Evolutionary conservation across 2,329 filamentous ascomycete genomes (phyloP).

Genomic region (Coniochaeta hoffmannii): DNA sequence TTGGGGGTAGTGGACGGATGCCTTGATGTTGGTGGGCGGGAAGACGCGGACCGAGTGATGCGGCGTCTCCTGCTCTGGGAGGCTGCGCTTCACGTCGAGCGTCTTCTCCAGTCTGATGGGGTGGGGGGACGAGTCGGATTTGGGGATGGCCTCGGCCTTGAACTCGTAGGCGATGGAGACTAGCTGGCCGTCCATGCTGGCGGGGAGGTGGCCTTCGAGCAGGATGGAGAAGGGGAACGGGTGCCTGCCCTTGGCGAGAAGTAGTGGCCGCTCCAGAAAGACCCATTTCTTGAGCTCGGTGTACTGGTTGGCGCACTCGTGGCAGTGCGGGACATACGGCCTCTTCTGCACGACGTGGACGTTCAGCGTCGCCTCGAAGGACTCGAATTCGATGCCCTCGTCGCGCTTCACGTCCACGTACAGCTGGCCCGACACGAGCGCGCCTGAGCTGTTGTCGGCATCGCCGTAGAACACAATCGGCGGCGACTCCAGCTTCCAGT

Average conservation of each 20-base stretch:
- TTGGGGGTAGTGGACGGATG: slow-evolving; percentile 72
- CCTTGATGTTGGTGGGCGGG: slow-evolving; percentile 89
- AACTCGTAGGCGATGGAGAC: slow-evolving; percentile 74
- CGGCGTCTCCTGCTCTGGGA: slow-evolving; percentile 65
- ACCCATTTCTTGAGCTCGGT: slow-evolving; percentile 74
- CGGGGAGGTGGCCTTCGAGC: slow-evolving; percentile 78
- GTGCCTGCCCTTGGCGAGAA: slow-evolving; percentile 53
- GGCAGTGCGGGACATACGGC: slow-evolving; percentile 72
- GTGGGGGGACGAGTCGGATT: slow-evolving; percentile 31
- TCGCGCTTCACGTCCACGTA: slow-evolving; percentile 61
- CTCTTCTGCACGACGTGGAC: slow-evolving; percentile 71
- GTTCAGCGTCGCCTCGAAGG: slow-evolving; percentile 64
- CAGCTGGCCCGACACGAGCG: slow-evolving; percentile 77
- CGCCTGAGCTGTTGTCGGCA: slow-evolving; percentile 69
- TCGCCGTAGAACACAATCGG: slow-evolving; percentile 78
- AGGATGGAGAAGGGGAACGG: slow-evolving; percentile 85
- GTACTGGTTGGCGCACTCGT: slow-evolving; percentile 63
- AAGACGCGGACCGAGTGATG: slow-evolving; percentile 92
- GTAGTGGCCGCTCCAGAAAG: slow-evolving; percentile 55
- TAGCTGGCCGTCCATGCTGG: slow-evolving; percentile 67
- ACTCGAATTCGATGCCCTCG: slow-evolving; percentile 57
- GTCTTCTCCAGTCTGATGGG: slow-evolving; percentile 56
- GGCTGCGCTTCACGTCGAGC: slow-evolving; percentile 70
- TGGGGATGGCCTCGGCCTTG: slow-evolving; percentile 55
- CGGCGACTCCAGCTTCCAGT: slow-evolving; percentile 71